Conservation (phyloP, 345 rosid genomes). For the Cardamine chenopodiifolia region DNA sequence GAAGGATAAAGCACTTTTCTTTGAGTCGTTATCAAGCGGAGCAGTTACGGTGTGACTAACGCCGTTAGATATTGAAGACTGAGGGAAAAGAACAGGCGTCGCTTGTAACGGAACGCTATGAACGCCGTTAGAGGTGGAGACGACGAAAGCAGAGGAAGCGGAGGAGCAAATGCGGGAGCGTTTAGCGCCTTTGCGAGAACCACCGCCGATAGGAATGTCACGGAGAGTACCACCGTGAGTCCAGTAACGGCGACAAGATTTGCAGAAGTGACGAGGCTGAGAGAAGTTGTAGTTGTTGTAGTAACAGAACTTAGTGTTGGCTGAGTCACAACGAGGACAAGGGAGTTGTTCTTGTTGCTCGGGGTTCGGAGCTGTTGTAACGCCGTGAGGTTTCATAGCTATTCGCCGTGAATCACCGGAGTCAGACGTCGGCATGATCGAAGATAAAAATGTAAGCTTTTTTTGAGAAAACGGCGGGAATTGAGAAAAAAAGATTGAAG, state of each 20-base stretch:
- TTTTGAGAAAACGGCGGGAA: constrained; percentile 13
- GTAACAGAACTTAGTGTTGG: constrained; percentile 92
- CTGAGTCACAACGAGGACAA: constrained; percentile 91
- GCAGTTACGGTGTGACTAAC: constrained; percentile 12
- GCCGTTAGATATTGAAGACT: constrained; percentile 36
- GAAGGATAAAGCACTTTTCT: constrained; percentile 39
- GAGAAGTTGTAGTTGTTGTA: constrained; percentile 97
- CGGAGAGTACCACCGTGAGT: constrained; percentile 85
- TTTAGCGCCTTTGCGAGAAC: constrained; percentile 76
- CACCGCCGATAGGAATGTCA: constrained; percentile 94
- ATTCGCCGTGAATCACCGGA: constrained; percentile 49
- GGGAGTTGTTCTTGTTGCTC: constrained; percentile 86
- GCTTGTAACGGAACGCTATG: constrained; percentile 47
- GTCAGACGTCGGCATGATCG: constrained; percentile 46
- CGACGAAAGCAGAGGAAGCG: constrained; percentile 49
- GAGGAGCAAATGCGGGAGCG: constrained; percentile 62
- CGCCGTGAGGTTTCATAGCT: constrained; percentile 42
- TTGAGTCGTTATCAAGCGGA: constrained; percentile 18
- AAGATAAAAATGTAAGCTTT: background rate
- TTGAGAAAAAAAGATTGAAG: background rate
- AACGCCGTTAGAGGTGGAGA: constrained; percentile 15
- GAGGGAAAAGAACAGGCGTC: constrained; percentile 58
- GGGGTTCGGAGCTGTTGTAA: constrained; percentile 36
- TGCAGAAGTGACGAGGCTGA: constrained; percentile 98
- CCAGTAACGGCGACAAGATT: constrained; percentile 98